Percentiles rank a stretch among this genome's conserved stretches.
phyloP scores from a whole-genome alignment of 495 filamentous ascomycete genomes.

The Melanomma pulvis-pyrius region DNA sequence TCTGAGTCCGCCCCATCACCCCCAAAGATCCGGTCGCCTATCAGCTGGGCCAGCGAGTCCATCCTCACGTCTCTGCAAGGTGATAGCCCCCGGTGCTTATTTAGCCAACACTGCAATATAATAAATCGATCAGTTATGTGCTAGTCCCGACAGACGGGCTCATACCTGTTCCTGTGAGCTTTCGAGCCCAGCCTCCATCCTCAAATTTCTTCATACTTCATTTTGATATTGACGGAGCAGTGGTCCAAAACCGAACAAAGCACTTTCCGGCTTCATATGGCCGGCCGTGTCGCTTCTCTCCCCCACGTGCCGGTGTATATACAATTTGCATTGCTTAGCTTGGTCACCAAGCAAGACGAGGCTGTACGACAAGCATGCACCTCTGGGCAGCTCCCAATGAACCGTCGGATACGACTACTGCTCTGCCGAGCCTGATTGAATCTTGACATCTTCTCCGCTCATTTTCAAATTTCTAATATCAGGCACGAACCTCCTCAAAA shows the following conservation, averaged over 20 bases:
- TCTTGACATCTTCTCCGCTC: not conserved
- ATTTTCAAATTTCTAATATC: not conserved
- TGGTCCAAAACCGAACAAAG: not conserved
- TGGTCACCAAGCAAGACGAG: not conserved
- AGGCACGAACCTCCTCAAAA: not conserved
- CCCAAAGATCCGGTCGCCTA: not conserved
- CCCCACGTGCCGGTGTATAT: not conserved
- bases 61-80: not conserved
- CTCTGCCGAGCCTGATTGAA: not conserved
- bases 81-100: not conserved
- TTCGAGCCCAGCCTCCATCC: not conserved
- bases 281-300: not conserved
- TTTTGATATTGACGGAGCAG: not conserved
- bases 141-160: not conserved
- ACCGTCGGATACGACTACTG: not conserved
- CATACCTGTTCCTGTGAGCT: not conserved
- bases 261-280: constrained; percentile 1
- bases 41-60: not conserved
- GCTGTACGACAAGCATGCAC: not conserved
- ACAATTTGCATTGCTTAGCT: not conserved
- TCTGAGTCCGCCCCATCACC: not conserved
- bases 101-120: constrained; percentile 19
- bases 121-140: not conserved
- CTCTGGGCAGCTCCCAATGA: not conserved
- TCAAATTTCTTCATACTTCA: not conserved